phyloP scores from a whole-genome alignment of 331 rosid species.

The Dryas integrifolia region DNA sequence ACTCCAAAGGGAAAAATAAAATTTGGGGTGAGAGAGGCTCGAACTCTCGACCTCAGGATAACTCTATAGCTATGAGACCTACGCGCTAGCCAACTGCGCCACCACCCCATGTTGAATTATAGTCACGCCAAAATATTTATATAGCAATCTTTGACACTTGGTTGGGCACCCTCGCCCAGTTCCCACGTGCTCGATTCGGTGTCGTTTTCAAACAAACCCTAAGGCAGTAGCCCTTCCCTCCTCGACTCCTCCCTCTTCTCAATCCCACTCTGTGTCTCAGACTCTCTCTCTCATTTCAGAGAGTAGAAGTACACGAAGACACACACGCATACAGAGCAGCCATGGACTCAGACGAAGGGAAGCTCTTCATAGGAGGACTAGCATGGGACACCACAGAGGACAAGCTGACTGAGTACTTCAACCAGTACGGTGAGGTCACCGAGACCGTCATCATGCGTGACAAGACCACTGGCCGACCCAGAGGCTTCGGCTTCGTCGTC shows the following conservation, averaged over 20 bases:
- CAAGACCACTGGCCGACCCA: conserved; percentile 55
- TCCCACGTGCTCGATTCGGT: conserved; percentile 3
- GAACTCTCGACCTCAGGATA: conserved; percentile 99
- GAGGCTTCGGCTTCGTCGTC: conserved; percentile 61
- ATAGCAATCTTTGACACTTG: too few relatives aligned
- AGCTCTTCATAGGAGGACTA: conserved; percentile 60
- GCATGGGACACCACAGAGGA: conserved; percentile 71
- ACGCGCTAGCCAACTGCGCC: conserved; percentile 99
- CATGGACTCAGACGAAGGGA: conserved; percentile 65
- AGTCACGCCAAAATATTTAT: rapidly evolving
- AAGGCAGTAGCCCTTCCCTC: conserved; percentile 29
- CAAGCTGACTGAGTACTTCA: conserved; percentile 47
- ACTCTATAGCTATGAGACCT: conserved; percentile 92
- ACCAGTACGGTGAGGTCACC: conserved; percentile 51
- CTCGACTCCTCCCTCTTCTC: background rate
- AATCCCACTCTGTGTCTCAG: background rate
- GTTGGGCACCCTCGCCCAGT: too few relatives aligned
- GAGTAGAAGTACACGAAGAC: conserved; percentile 16
- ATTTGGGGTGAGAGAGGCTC: conserved; percentile 86
- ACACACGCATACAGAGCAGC: background rate
- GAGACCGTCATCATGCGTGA: conserved; percentile 62
- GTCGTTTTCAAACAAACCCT: conserved; percentile 42
- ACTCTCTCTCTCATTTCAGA: conserved; percentile 15
- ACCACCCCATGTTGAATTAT: conserved; percentile 37
- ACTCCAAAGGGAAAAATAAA: background rate